Evolutionary conservation across 495 filamentous ascomycete species (phyloP).

Genomic region (Trichoderma asperelloides): DNA sequence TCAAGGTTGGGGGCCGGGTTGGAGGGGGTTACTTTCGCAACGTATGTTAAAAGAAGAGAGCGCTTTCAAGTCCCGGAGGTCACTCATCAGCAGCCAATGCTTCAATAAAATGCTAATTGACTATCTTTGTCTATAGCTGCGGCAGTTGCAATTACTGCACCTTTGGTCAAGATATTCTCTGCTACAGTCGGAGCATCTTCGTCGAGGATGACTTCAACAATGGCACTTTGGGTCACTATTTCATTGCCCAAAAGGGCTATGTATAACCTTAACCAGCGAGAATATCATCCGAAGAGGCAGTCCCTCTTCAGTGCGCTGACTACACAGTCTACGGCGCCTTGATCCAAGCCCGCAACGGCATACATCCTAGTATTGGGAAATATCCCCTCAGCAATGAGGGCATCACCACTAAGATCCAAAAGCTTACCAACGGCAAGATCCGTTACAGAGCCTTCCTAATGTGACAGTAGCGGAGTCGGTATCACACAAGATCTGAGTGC

Average conservation of each 20-base stretch:
- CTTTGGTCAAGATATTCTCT: slow-evolving; percentile 27
- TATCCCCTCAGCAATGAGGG: slow-evolving; percentile 50
- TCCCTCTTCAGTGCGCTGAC: slow-evolving; percentile 46
- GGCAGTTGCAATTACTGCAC: slow-evolving; percentile 31
- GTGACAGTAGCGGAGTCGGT: too few species aligned
- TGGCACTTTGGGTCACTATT: slow-evolving; percentile 28
- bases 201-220: slow-evolving; percentile 29
- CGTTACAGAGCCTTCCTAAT: slow-evolving; percentile 47
- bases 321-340: slow-evolving; percentile 44
- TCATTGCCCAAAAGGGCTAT: slow-evolving; percentile 29
- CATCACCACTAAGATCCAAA: slow-evolving; percentile 46
- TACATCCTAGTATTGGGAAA: slow-evolving; percentile 41
- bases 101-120: slow-evolving; percentile 49
- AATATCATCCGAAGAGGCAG: slow-evolving; percentile 33
- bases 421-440: slow-evolving; percentile 45
- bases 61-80: slow-evolving; percentile 45
- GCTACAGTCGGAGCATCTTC: slow-evolving; percentile 23
- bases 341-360: slow-evolving; percentile 38
- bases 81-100: slow-evolving; percentile 47
- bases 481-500: too few species aligned
- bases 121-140: slow-evolving; percentile 15
- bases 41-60: slow-evolving; percentile 45
- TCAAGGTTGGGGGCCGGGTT: slow-evolving; percentile 42
- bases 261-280: slow-evolving; percentile 29
- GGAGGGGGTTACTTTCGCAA: slow-evolving; percentile 45